A percentile compares a stretch with the other conserved stretches of the same genome.
Evolutionary conservation across 176 grass and related monocot species (phyloP).

Genomic region (Oryza longistaminata): DNA sequence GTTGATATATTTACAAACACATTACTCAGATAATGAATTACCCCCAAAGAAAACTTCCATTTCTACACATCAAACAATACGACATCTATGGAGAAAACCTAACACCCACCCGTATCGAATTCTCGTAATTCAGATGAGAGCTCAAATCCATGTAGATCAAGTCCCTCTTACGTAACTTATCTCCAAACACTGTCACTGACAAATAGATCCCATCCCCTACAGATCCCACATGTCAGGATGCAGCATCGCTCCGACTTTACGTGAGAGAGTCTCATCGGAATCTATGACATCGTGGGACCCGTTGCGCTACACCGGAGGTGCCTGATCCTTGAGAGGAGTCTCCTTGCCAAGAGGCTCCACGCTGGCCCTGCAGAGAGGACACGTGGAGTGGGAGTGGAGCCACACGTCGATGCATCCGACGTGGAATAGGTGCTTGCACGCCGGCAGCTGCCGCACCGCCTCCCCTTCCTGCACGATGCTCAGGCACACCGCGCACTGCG

Average conservation of each 20-base stretch:
- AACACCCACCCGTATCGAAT: too few relatives aligned
- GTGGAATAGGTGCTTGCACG: slow-evolving; percentile 79
- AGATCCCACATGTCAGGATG: too few relatives aligned
- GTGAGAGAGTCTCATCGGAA: too few relatives aligned
- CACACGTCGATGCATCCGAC: slow-evolving; percentile 65
- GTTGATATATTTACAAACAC: background rate
- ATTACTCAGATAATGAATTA: too few relatives aligned
- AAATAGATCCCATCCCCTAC: too few relatives aligned
- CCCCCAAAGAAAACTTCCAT: too few relatives aligned
- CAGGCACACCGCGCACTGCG: slow-evolving; percentile 71
- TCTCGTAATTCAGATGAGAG: background rate
- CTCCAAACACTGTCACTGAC: too few relatives aligned
- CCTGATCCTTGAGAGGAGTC: background rate
- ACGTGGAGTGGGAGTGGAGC: slow-evolving; percentile 63
- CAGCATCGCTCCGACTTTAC: too few relatives aligned
- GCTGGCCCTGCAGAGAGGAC: slow-evolving; percentile 65
- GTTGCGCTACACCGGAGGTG: slow-evolving; percentile 26
- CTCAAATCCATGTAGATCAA: too few relatives aligned
- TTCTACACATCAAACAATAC: background rate
- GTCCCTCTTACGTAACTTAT: too few relatives aligned
- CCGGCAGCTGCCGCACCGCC: slow-evolving; percentile 58
- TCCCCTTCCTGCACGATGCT: slow-evolving; percentile 58
- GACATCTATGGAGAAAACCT: too few relatives aligned
- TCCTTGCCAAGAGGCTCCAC: slow-evolving; percentile 14
- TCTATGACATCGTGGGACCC: too few relatives aligned